Percentiles rank a stretch among this genome's conserved stretches.
These are phyloP conservation scores for Ceratocystiopsis sp. DNA, from an alignment of 2,329 filamentous ascomycete genomes.

Conservation along the genomic window DNA sequence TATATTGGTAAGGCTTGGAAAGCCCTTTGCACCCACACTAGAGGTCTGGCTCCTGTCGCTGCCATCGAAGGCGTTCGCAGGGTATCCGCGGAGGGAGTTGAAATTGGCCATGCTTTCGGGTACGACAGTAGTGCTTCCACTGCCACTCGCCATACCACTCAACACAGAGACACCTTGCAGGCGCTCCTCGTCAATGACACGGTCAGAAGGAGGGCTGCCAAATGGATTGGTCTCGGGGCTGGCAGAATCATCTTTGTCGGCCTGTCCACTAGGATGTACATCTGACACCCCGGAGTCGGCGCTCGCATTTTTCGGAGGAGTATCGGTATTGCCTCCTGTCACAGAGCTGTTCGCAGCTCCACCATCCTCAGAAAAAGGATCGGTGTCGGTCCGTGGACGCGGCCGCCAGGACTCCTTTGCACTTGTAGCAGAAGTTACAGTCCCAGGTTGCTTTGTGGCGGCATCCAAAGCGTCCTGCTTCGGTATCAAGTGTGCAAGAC, in stretches of 20 bases:
- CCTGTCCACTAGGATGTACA: slow-evolving; percentile 37
- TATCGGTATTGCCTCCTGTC: slow-evolving; percentile 31
- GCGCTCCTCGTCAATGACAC: slow-evolving; percentile 27
- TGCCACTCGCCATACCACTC: slow-evolving; percentile 21
- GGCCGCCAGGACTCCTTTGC: slow-evolving; percentile 33
- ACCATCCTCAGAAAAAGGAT: slow-evolving; percentile 55
- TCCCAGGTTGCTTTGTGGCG: too few relatives aligned
- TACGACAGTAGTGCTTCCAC: slow-evolving; percentile 7
- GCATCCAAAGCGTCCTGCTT: slow-evolving; percentile 12
- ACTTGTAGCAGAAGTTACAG: not conserved
- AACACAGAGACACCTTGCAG: not conserved
- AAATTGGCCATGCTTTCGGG: slow-evolving; percentile 32
- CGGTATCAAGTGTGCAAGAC: slow-evolving; percentile 68
- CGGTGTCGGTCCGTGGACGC: slow-evolving; percentile 52
- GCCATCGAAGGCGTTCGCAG: slow-evolving; percentile 36
- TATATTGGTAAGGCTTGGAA: slow-evolving; percentile 43
- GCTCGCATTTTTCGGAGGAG: slow-evolving; percentile 35
- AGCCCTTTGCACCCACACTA: slow-evolving; percentile 65
- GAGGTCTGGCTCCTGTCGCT: slow-evolving; percentile 90
- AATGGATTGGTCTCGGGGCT: slow-evolving; percentile 96
- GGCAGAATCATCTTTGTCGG: slow-evolving; percentile 52
- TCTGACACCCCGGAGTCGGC: slow-evolving; percentile 47
- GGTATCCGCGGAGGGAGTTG: slow-evolving; percentile 34
- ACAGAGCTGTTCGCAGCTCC: slow-evolving; percentile 12
- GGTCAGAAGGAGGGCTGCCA: slow-evolving; percentile 67